phyloP scores from a whole-genome alignment of 2,329 filamentous ascomycete species.

The Colletotrichum limetticola region DNA sequence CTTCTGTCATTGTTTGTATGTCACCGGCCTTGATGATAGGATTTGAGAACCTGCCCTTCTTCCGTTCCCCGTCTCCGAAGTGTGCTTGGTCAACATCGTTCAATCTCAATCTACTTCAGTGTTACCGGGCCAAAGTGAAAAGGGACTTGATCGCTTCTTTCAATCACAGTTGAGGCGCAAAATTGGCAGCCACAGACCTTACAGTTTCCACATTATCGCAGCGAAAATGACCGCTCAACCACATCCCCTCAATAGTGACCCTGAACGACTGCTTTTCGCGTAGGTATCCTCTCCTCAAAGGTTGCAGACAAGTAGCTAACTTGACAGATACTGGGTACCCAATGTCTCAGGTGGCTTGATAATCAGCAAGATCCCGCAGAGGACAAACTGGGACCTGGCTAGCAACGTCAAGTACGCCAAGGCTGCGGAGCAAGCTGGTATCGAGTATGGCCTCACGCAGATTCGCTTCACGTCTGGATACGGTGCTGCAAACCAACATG shows the following conservation, averaged over 20 bases:
- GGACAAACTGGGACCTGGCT: constrained; percentile 59
- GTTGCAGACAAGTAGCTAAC: constrained; percentile 25
- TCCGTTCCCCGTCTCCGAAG: not conserved
- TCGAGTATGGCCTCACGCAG: constrained; percentile 62
- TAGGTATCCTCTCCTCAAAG: constrained; percentile 15
- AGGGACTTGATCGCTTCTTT: not conserved
- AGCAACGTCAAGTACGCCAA: constrained; percentile 60
- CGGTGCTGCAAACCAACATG: constrained; percentile 59
- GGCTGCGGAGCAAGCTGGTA: constrained; percentile 58
- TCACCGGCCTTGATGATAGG: not conserved
- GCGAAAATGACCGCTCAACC: constrained; percentile 11
- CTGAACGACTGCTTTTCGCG: constrained; percentile 38
- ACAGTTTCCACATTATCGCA: no score
- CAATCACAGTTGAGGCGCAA: not conserved
- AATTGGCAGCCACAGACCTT: not conserved
- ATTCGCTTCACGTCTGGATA: constrained; percentile 65
- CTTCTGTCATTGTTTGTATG: not conserved
- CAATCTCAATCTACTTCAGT: not conserved
- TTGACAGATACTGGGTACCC: constrained; percentile 59
- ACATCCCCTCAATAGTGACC: constrained; percentile 25
- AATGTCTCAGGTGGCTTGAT: constrained; percentile 65
- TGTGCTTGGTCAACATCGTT: not conserved
- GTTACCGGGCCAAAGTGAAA: not conserved
- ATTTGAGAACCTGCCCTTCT: not conserved
- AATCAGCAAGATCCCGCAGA: constrained; percentile 62